Evolutionary conservation across 2,329 filamentous ascomycete species (phyloP), one percentile per base, ranked within the genome.

Genomic region (Colletotrichum nymphaeae): DNA sequence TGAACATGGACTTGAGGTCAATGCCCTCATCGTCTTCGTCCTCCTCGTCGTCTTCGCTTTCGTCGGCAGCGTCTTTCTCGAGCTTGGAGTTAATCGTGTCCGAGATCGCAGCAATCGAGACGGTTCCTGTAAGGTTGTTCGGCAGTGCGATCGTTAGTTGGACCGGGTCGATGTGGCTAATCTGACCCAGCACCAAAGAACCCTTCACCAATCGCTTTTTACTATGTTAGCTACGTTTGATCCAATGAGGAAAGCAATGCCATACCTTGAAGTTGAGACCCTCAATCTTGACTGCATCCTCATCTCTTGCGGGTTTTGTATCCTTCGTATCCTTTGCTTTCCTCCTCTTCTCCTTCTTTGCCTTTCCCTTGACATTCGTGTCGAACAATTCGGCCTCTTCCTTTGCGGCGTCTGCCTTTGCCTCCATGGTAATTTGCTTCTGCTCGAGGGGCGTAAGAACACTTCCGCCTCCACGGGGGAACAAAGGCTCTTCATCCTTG

Each of bases 361-460:
- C 81, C 55, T 78, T 75, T 67, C 85, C 86, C 74, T 88, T 86
- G 32, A 83, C 80, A 56, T 84, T 83, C 69, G 88, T 87, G 63
- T 86, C 84, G 60, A 90, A 90, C n/a, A 55, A 16, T 77, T 93
- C 89, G 19, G 69, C 74, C 78, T 97, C 93, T 83, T 98, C 97
- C 80, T 96, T 97, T 52, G 97, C 86, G 53, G 95, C 97, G 86
- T 99, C 97, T 78, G 93, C 92, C 80, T 94, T 97, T 58, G 97
- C 97, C 83, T 98, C 93, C 72, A 97, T 93, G 79, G 97, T 93
- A 75, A 99, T 98, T 83, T 98, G 95, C 85, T 98, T 98, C 81
- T 97, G 94, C 82, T 99, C 97, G 64, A 99, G 87, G 24, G 97
- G 95, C 2, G 97, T 98, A 80, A 99, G 86, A 65, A 98, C 88